phyloP scores from a whole-genome alignment of 305 asterid species.

The Solanum hybrid region DNA sequence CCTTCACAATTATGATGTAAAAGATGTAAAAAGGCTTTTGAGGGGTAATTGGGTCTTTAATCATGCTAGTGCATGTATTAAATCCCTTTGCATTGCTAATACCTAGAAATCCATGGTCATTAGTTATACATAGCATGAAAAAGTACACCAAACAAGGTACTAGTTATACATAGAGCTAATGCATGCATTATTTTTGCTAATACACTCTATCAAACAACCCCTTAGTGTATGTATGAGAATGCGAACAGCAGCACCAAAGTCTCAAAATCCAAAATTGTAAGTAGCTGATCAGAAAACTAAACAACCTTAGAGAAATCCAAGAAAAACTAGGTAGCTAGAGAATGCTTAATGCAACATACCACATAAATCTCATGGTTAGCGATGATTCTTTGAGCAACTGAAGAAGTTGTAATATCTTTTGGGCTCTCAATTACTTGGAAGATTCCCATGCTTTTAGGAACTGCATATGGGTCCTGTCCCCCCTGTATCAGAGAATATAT shows the following conservation, averaged over 20 bases:
- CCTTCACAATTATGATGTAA: not conserved
- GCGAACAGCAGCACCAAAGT: not conserved
- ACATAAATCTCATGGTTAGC: slow-evolving; percentile 70
- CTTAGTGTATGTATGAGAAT: not conserved
- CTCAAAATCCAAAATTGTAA: not conserved
- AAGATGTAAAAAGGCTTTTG: not conserved
- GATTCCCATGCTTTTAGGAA: slow-evolving; percentile 72
- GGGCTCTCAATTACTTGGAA: slow-evolving; percentile 72
- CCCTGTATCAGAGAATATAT: slow-evolving; percentile 37
- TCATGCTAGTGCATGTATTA: not conserved
- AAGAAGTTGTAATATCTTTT: slow-evolving; percentile 63
- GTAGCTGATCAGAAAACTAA: not conserved
- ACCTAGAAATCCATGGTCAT: not conserved
- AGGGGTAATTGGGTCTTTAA: not conserved
- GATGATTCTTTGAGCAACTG: slow-evolving; percentile 69
- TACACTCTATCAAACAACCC: not conserved
- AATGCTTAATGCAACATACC: slow-evolving; percentile 48
- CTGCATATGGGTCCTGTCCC: slow-evolving; percentile 53
- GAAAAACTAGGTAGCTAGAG: not conserved
- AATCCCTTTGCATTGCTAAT: not conserved
- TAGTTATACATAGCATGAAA: not conserved
- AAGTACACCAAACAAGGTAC: not conserved
- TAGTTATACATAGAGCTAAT: not conserved
- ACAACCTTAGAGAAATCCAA: not conserved
- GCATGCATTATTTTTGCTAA: not conserved